Conservation (phyloP, 352 stramenopile species). For the Globisporangium splendens region DNA sequence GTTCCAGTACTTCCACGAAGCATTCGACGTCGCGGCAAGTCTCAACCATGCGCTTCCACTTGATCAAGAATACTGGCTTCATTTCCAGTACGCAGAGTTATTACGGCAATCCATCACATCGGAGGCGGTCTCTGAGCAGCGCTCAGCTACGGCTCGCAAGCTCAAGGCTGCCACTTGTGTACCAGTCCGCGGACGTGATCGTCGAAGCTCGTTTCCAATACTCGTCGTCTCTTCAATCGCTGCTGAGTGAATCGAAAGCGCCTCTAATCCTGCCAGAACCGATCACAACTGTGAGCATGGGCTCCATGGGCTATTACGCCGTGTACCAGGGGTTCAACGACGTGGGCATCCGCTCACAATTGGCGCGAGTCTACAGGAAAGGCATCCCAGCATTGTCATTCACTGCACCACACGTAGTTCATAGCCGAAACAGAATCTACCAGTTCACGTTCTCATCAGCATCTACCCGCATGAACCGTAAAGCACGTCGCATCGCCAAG, state of each 20-base stretch:
- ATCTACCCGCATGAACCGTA: background rate
- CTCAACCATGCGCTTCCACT: background rate
- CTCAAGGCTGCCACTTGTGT: slow-evolving; percentile 23
- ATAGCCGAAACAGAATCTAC: slow-evolving; percentile 8
- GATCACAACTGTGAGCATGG: slow-evolving; percentile 20
- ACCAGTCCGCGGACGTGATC: slow-evolving; percentile 20
- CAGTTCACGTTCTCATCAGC: background rate
- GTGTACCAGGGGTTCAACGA: slow-evolving; percentile 55
- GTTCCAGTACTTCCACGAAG: slow-evolving; percentile 1
- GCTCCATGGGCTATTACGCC: slow-evolving; percentile 58
- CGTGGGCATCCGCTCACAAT: slow-evolving; percentile 25
- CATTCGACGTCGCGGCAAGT: background rate
- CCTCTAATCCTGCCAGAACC: slow-evolving; percentile 17
- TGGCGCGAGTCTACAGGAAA: slow-evolving; percentile 40
- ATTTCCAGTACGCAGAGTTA: slow-evolving; percentile 17
- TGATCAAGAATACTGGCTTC: slow-evolving; percentile 8
- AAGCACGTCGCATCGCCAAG: too few relatives aligned
- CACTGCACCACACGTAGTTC: slow-evolving; percentile 23
- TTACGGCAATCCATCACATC: slow-evolving; percentile 1
- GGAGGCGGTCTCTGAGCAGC: background rate
- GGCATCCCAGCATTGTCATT: slow-evolving; percentile 21
- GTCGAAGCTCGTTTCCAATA: slow-evolving; percentile 10
- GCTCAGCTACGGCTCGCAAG: slow-evolving; percentile 21
- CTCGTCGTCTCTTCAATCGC: slow-evolving; percentile 8
- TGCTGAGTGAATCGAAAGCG: slow-evolving; percentile 1